Percentiles rank a stretch among this genome's conserved stretches.
These are phyloP conservation scores for Gossypium gossypioides DNA, from an alignment of 441 rosid genomes.

Conservation along the genomic window DNA sequence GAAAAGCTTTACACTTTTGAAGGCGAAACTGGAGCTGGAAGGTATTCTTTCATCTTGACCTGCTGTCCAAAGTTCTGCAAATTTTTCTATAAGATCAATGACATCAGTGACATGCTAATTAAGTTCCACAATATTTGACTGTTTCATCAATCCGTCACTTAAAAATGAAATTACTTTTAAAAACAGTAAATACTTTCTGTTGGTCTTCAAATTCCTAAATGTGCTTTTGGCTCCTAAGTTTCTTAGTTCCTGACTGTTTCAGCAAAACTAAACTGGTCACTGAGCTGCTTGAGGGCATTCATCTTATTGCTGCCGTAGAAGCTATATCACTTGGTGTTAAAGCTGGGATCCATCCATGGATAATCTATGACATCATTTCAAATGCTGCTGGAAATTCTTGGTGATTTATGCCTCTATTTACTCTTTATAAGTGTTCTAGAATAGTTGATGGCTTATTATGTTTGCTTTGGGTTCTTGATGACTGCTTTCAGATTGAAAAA, in stretches of 20 bases:
- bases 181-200: background rate
- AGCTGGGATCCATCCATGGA: slow-evolving; percentile 83
- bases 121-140: background rate
- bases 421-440: slow-evolving; percentile 3
- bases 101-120: background rate
- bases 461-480: slow-evolving; percentile 1
- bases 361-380: slow-evolving; percentile 81
- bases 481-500: slow-evolving; percentile 3
- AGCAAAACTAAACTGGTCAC: slow-evolving; percentile 74
- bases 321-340: slow-evolving; percentile 71
- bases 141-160: background rate
- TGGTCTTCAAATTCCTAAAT: background rate
- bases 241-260: slow-evolving; percentile 16
- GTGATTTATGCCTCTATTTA: slow-evolving; percentile 26
- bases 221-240: background rate
- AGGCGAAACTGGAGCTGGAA: slow-evolving; percentile 77
- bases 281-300: slow-evolving; percentile 81
- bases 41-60: slow-evolving; percentile 41
- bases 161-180: background rate
- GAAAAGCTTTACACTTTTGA: slow-evolving; percentile 60
- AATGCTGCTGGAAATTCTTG: slow-evolving; percentile 98
- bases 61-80: background rate
- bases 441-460: background rate
- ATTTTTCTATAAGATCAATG: background rate
- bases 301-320: slow-evolving; percentile 80